Base-by-base conservation (phyloP, 129 eudicot species). In the Centella asiatica region DNA sequence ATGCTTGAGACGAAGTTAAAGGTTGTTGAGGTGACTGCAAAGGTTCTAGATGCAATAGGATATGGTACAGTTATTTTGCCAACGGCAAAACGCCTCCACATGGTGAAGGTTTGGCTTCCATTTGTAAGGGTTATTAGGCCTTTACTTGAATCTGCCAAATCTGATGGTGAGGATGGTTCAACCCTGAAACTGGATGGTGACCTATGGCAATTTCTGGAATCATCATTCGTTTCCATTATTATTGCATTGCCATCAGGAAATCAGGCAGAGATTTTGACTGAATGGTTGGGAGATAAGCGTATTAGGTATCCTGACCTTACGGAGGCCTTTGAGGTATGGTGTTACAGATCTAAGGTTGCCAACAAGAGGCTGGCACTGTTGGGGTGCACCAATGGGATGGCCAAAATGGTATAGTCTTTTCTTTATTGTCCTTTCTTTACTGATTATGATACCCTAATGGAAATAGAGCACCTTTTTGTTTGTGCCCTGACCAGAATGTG, bases 251-350 rank as follows among this genome's bases (percentile, higher is more conserved):
- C 99, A 64, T 82, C 96, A 4, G 78, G 67, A 10, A 73, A 76
- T 27, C 99, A 92, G 53, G 90, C 95, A 2, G 81, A 74, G 8
- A 80, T 92, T 72, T 78, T 92, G 74, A 79, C 83, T 12, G 90
- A 81, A 47, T 92, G 98, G 98, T 80, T 92, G 57, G 75, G 63
- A 36, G 69, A 68, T 69, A 66, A 87, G 64, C 74, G 84, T 60
- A 77, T 80, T 49, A 60, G 73, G 53, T 92, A 82, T 75, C 99
- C 96, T 8, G 99, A 87, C 57, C 79, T 92, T 34, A 87, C 96
- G 0, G 92, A 92, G 75, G 98, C 90, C 45, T 87, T 92, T 76
- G 98, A 92, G 66, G 98, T 84, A 15, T 92, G 99, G 99, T 85
- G 96, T 78, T 82, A 81, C 52, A 70, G 99, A 68, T 92, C 99